Conservation (phyloP, 257 asterid species). For the Striga asiatica region DNA sequence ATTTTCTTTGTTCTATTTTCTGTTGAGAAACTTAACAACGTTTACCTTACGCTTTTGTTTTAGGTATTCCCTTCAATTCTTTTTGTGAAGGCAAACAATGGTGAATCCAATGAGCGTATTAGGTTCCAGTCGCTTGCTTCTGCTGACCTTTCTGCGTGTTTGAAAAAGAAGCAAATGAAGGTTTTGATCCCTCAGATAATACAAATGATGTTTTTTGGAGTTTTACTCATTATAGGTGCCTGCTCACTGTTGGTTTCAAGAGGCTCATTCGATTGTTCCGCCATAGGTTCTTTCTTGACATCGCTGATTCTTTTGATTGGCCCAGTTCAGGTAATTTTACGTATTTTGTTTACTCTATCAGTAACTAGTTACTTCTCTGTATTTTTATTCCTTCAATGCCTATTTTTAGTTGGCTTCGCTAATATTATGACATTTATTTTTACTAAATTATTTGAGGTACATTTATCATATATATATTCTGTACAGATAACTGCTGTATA, state of each 20-base stretch:
- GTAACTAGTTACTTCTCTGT: conserved; percentile 3
- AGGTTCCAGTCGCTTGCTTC: conserved; percentile 68
- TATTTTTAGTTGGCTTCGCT: too few relatives aligned
- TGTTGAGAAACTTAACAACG: conserved; percentile 18
- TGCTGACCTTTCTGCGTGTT: conserved; percentile 49
- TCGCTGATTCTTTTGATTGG: conserved; percentile 71
- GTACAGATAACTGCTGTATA: not conserved
- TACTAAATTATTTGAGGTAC: too few relatives aligned
- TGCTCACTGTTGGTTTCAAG: conserved; percentile 49
- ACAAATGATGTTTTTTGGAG: conserved; percentile 55
- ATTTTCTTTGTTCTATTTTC: too few relatives aligned
- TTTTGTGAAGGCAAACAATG: conserved; percentile 83
- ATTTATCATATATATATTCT: not conserved
- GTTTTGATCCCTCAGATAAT: conserved; percentile 78
- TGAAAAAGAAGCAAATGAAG: conserved; percentile 75
- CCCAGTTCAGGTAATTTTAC: conserved; percentile 67
- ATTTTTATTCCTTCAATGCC: too few relatives aligned
- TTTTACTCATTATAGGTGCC: conserved; percentile 42
- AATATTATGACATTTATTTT: too few relatives aligned
- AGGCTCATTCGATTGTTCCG: conserved; percentile 43
- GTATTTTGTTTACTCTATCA: not conserved
- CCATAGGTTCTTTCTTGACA: conserved; percentile 58
- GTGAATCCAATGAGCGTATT: conserved; percentile 53
- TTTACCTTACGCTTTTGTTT: conserved; percentile 7
- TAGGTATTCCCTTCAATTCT: conserved; percentile 82